Base-by-base conservation (phyloP, 495 filamentous ascomycete genomes). In the Trichoderma erinaceum region DNA sequence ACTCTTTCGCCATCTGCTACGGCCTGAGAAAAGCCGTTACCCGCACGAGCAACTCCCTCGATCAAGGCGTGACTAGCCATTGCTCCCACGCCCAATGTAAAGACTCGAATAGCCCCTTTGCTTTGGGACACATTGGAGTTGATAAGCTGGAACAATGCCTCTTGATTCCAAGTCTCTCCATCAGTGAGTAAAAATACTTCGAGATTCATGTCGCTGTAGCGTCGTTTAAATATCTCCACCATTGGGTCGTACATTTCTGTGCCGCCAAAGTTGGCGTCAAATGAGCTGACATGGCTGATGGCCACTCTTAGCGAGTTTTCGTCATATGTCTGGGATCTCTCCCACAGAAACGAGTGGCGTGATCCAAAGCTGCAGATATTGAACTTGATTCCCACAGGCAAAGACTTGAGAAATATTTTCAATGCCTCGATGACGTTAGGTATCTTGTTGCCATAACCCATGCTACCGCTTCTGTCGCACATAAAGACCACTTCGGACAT, bases 311-410 rank as follows among this genome's bases (percentile, higher is more conserved):
- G 73, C 8, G 77, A 85, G 0, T 71, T 72, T 32, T 82, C 75
- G 29, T 80, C 81, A 71, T 91, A 92, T 0, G 75, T 73, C 68
- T 80, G 76, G 50, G 86, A 89, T 11, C 78, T 81, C 0, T 74
- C 58, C 83, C 89, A 93, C 15, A 93, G 78, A 67, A 89, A 86
- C 0, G 75, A 72, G 69, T 83, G 70, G 0, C 21, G 16, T 25
- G 66, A 77, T 12, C 89, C 89, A 69, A 92, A 92, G 1, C 86
- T 89, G 75, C 86, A 88, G 68, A 92, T 90, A 74, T 92, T 91
- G 79, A 92, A 92, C 72, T 83, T 85, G 65, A 86, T 77, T 0
- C 88, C 88, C 1, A 86, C 69, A 2, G 89, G 89, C 18, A 92
- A 75, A 0, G 86, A 89, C 70, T 90, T 90, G 41, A 92, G 78